Evolutionary conservation across 768 basidiomycete species (phyloP).

Genomic region (Tylopilus rubrobrunneus): DNA sequence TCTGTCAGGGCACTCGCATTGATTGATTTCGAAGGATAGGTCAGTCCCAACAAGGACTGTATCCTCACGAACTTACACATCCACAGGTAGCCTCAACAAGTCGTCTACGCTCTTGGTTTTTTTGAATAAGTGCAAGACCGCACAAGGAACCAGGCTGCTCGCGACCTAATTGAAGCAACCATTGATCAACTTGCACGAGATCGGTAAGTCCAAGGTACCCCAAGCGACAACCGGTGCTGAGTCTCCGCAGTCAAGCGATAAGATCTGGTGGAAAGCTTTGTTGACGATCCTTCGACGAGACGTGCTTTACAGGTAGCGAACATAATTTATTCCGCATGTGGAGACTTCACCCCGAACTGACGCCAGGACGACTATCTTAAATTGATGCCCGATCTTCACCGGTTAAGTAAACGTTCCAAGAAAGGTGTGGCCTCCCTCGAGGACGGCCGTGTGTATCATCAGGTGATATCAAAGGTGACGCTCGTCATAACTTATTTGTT

Average conservation of each 20-base stretch:
- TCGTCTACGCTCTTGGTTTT: constrained; percentile 87
- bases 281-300: constrained; percentile 72
- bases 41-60: constrained; percentile 8
- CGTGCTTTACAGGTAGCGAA: constrained; percentile 66
- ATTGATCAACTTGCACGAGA: constrained; percentile 89
- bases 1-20: constrained; percentile 88
- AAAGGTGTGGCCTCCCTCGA: constrained; percentile 80
- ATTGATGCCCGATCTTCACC: constrained; percentile 89
- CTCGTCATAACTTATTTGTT: background rate
- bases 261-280: constrained; percentile 80
- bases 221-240: background rate
- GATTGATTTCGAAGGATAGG: constrained; percentile 58
- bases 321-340: background rate
- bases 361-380: constrained; percentile 84
- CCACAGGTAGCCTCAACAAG: constrained; percentile 57
- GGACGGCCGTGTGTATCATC: constrained; percentile 95
- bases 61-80: background rate
- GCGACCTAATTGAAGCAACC: constrained; percentile 96
- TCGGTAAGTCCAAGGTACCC: constrained; percentile 50
- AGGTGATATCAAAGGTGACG: constrained; percentile 74
- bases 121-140: constrained; percentile 93
- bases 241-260: constrained; percentile 68
- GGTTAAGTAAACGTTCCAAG: constrained; percentile 89
- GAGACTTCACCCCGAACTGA: constrained; percentile 1
- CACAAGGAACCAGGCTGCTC: constrained; percentile 85